Conservation (phyloP, 2,329 filamentous ascomycete genomes). For the Fusarium sp. region DNA sequence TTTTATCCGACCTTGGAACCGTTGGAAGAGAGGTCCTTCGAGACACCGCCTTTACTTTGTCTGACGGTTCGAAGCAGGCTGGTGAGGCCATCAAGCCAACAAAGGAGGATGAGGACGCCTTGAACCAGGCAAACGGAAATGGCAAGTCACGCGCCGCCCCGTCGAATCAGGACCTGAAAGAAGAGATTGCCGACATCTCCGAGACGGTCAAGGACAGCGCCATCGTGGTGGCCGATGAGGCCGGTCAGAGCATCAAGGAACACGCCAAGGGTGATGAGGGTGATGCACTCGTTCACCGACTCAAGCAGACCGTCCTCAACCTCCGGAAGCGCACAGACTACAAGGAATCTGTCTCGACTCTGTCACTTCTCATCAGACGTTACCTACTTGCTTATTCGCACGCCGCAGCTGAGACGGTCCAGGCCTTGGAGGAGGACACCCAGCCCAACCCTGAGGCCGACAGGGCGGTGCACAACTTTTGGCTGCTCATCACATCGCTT, state of each 20-base stretch:
- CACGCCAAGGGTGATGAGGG: slow-evolving; percentile 80
- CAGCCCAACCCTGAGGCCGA: slow-evolving; percentile 81
- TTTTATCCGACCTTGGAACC: slow-evolving; percentile 82
- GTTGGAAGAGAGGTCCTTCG: slow-evolving; percentile 87
- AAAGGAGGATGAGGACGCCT: slow-evolving; percentile 65
- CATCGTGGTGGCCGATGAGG: slow-evolving; percentile 66
- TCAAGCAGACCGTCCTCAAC: slow-evolving; percentile 81
- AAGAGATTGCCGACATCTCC: slow-evolving; percentile 67
- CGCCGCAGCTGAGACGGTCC: slow-evolving; percentile 74
- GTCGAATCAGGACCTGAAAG: slow-evolving; percentile 73
- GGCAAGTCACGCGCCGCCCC: slow-evolving; percentile 51
- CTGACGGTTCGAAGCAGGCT: slow-evolving; percentile 79
- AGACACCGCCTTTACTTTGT: slow-evolving; percentile 85
- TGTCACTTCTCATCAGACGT: slow-evolving; percentile 80
- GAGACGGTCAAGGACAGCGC: slow-evolving; percentile 66
- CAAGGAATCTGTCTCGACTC: slow-evolving; percentile 83
- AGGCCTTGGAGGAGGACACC: slow-evolving; percentile 76
- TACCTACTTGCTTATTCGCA: slow-evolving; percentile 84
- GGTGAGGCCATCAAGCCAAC: slow-evolving; percentile 80
- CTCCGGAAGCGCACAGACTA: slow-evolving; percentile 85
- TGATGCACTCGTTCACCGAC: slow-evolving; percentile 77
- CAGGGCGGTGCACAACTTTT: slow-evolving; percentile 81
- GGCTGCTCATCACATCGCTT: slow-evolving; percentile 83
- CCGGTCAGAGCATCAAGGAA: slow-evolving; percentile 77
- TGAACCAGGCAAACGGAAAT: slow-evolving; percentile 55